Evolutionary conservation across 2,329 filamentous ascomycete genomes (phyloP).

Genomic region (Lachnellula arida): DNA sequence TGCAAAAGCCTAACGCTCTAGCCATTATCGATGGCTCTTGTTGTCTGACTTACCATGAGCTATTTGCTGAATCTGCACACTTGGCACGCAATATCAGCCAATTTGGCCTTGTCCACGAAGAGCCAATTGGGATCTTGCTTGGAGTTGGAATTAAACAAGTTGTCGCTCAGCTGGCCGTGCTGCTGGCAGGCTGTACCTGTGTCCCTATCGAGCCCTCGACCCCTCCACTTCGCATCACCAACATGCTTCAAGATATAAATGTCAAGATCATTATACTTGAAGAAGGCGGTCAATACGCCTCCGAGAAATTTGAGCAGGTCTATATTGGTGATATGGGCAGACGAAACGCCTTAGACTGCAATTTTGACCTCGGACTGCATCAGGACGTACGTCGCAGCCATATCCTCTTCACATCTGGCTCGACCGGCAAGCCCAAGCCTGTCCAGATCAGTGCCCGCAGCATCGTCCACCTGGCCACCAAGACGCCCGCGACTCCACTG

Average conservation of each 20-base stretch:
- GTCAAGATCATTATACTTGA: too few species aligned
- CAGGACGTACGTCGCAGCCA: background rate
- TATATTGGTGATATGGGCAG: too few species aligned
- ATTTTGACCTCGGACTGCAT: background rate
- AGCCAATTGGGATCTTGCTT: background rate
- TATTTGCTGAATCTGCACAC: too few species aligned
- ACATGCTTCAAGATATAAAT: background rate
- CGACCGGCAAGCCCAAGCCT: background rate
- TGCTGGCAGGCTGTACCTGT: background rate
- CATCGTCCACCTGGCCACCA: background rate
- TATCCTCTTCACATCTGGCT: background rate
- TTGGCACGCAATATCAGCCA: too few species aligned
- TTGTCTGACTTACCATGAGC: too few species aligned
- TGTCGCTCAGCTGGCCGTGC: slow-evolving; percentile 1
- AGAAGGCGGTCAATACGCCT: background rate
- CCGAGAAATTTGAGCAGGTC: background rate
- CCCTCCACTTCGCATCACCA: background rate
- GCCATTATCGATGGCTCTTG: too few species aligned
- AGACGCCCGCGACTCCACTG: background rate
- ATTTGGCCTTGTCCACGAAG: background rate
- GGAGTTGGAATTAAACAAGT: background rate
- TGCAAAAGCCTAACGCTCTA: too few species aligned
- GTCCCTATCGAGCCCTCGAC: background rate
- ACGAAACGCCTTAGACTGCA: too few species aligned
- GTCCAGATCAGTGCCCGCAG: background rate